These are phyloP conservation scores for Phytopythium delawarense DNA, from an alignment of 352 stramenopile species.

Conservation along the genomic window DNA sequence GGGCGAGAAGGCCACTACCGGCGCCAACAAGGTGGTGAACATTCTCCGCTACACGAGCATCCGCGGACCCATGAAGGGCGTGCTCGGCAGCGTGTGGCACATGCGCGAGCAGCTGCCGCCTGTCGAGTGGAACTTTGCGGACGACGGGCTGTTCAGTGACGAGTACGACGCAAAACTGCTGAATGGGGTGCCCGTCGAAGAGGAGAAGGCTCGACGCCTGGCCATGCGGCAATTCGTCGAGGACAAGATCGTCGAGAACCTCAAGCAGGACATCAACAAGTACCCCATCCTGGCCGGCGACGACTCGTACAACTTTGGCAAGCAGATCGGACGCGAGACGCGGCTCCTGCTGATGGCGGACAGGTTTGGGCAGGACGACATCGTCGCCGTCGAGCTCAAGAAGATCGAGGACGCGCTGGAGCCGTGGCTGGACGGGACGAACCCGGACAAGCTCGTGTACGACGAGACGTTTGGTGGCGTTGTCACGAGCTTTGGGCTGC, in stretches of 20 bases:
- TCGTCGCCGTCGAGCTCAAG: conserved; percentile 34
- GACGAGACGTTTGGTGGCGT: conserved; percentile 91
- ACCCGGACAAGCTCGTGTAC: conserved; percentile 84
- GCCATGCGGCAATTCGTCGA: conserved; percentile 27
- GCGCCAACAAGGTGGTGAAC: conserved; percentile 27
- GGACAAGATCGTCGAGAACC: conserved; percentile 33
- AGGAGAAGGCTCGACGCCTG: conserved; percentile 23
- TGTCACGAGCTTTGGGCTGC: conserved; percentile 83
- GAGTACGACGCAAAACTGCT: conserved; percentile 15
- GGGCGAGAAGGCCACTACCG: not conserved
- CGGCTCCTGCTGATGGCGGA: conserved; percentile 76
- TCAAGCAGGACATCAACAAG: conserved; percentile 48
- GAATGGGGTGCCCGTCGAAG: not conserved
- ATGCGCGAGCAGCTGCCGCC: conserved; percentile 53
- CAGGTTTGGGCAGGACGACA: conserved; percentile 50
- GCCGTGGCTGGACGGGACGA: conserved; percentile 57
- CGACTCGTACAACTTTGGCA: conserved; percentile 81
- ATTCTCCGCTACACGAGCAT: conserved; percentile 65
- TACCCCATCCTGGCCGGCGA: conserved; percentile 36
- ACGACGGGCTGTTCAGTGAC: conserved; percentile 50
- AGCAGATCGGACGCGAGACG: conserved; percentile 68
- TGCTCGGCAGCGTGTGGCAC: conserved; percentile 57
- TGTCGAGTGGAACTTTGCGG: conserved; percentile 63
- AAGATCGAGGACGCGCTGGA: conserved; percentile 58
- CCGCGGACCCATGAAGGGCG: conserved; percentile 64